These are phyloP conservation scores for Didymellaceae sp. DNA, from an alignment of 2,329 filamentous ascomycete species.

Conservation along the genomic window DNA sequence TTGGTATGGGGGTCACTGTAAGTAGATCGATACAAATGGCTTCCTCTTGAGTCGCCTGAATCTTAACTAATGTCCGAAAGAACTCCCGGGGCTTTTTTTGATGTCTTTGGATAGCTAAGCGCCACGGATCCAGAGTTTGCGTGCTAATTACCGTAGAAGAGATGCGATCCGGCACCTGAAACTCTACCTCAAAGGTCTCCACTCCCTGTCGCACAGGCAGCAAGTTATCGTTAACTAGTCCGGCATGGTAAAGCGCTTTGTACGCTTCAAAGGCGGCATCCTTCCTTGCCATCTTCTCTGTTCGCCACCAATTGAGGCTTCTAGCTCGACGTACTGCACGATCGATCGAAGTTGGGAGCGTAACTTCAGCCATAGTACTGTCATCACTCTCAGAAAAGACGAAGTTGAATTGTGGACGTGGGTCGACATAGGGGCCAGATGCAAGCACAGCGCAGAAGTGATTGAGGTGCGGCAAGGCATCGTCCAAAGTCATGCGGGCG, in stretches of 20 bases:
- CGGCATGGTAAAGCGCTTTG: constrained; percentile 69
- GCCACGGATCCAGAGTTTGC: constrained; percentile 43
- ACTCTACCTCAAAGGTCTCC: constrained; percentile 27
- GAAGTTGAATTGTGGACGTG: constrained; percentile 71
- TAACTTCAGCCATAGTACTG: constrained; percentile 64
- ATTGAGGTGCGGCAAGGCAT: constrained; percentile 76
- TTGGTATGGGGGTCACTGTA: constrained; percentile 29
- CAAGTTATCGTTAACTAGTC: constrained; percentile 78
- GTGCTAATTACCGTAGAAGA: constrained; percentile 36
- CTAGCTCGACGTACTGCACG: constrained; percentile 61
- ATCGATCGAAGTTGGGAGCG: constrained; percentile 75
- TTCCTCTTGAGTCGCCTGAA: constrained; percentile 19
- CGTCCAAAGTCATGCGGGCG: constrained; percentile 74
- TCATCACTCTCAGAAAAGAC: constrained; percentile 42
- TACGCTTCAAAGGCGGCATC: constrained; percentile 88
- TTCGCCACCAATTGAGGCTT: constrained; percentile 67
- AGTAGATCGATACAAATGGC: constrained; percentile 32
- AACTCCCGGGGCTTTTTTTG: constrained; percentile 23
- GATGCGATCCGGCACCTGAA: constrained; percentile 32
- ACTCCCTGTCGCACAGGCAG: constrained; percentile 63
- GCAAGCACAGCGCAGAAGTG: constrained; percentile 78
- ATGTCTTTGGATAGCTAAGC: constrained; percentile 21
- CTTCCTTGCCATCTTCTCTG: constrained; percentile 74
- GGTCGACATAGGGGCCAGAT: constrained; percentile 65
- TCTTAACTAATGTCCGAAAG: constrained; percentile 27